Percentiles rank a stretch among this genome's conserved stretches.
phyloP scores from a whole-genome alignment of 768 basidiomycete species.

The Russula brevipes region DNA sequence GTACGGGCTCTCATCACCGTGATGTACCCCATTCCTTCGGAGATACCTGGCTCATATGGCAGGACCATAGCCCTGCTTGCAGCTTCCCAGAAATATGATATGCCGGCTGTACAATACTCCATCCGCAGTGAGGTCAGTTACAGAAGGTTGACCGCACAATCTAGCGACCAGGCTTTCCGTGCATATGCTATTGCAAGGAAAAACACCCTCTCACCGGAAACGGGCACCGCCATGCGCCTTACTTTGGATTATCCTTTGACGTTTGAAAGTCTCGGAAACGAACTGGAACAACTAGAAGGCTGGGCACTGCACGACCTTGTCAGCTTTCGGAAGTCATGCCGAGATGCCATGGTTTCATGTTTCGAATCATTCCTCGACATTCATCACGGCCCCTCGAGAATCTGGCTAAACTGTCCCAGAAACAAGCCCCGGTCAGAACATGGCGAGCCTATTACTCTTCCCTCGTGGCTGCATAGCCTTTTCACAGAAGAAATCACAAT shows the following conservation, averaged over 20 bases:
- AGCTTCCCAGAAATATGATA: conserved; percentile 28
- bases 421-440: too few species aligned
- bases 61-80: conserved; percentile 10
- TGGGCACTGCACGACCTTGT: neutral
- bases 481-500: neutral
- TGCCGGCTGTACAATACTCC: conserved; percentile 9
- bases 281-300: neutral
- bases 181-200: neutral
- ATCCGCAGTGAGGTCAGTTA: neutral
- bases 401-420: neutral
- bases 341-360: neutral
- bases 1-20: conserved; percentile 5
- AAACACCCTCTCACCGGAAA: neutral
- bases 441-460: neutral
- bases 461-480: neutral
- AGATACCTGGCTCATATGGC: conserved; percentile 5
- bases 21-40: conserved; percentile 15
- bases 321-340: neutral
- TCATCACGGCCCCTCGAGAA: neutral
- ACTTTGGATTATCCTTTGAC: neutral
- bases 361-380: neutral
- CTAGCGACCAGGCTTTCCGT: too few species aligned
- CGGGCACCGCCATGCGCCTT: neutral
- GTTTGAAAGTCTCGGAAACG: neutral
- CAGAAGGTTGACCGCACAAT: too few species aligned